phyloP scores from a whole-genome alignment of 2,329 filamentous ascomycete species.

The Aspergillus tanneri region DNA sequence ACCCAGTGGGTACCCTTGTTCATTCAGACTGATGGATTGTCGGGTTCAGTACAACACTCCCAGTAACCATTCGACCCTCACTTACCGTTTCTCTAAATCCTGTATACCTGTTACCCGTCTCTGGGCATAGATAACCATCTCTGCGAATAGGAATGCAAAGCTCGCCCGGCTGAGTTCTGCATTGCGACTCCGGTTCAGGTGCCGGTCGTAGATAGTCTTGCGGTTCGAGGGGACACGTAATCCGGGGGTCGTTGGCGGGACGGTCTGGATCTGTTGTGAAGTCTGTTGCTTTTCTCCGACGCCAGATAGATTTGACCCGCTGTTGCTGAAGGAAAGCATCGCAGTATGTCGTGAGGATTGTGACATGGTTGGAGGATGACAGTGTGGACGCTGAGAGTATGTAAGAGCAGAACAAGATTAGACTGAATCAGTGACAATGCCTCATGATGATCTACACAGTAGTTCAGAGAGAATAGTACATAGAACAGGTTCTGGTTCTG shows the following conservation, averaged over 20 bases:
- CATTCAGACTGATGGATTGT: conserved; percentile 65
- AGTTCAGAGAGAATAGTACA: too few species aligned
- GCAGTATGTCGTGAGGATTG: conserved; percentile 32
- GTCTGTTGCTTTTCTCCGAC: conserved; percentile 26
- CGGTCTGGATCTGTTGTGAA: conserved; percentile 48
- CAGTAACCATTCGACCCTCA: too few species aligned
- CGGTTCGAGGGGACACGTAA: conserved; percentile 87
- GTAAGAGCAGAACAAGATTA: conserved; percentile 1
- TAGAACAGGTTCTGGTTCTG: too few species aligned
- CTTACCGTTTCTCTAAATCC: conserved; percentile 84
- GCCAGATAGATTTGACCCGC: conserved; percentile 21
- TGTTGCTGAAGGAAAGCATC: conserved; percentile 35
- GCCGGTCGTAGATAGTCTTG: conserved; percentile 97
- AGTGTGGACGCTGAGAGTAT: not conserved
- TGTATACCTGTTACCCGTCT: conserved; percentile 85
- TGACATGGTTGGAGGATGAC: conserved; percentile 25
- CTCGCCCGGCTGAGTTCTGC: conserved; percentile 87
- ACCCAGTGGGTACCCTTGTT: conserved; percentile 89
- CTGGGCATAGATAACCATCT: conserved; percentile 96
- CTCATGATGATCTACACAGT: conserved; percentile 2
- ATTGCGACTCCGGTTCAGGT: conserved; percentile 84
- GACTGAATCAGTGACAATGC: not conserved
- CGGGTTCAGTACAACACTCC: too few species aligned
- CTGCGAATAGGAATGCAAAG: conserved; percentile 93
- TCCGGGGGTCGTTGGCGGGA: conserved; percentile 49